These are phyloP conservation scores for Wakefieldia striispora DNA, from an alignment of 768 basidiomycete genomes.

Conservation along the genomic window DNA sequence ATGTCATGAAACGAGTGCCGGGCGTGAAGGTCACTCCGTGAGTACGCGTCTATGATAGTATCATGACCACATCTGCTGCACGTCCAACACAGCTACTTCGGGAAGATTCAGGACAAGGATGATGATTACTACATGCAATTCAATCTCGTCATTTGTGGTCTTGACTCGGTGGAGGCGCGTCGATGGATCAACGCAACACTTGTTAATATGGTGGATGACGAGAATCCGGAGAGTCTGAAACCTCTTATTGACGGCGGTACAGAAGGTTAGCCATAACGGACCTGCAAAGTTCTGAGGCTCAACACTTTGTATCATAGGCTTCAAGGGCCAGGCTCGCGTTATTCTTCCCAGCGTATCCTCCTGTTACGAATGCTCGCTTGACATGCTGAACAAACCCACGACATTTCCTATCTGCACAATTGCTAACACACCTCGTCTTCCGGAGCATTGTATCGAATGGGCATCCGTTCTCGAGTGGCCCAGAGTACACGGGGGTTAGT, in stretches of 20 bases:
- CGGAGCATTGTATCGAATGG: slow-evolving; percentile 99
- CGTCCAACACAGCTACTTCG: slow-evolving; percentile 67
- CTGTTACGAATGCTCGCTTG: slow-evolving; percentile 97
- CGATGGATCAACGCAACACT: slow-evolving; percentile 99
- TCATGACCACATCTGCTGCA: slow-evolving; percentile 4
- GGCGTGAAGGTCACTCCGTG: slow-evolving; percentile 97
- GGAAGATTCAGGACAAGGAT: slow-evolving; percentile 97
- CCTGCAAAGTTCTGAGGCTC: background rate
- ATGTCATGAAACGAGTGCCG: slow-evolving; percentile 94
- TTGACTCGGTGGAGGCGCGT: slow-evolving; percentile 95
- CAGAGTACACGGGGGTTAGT: slow-evolving; percentile 78
- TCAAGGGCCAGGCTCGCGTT: slow-evolving; percentile 97
- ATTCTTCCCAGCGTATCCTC: slow-evolving; percentile 94
- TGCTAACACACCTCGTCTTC: slow-evolving; percentile 95
- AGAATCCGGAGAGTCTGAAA: slow-evolving; percentile 89
- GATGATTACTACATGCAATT: slow-evolving; percentile 96
- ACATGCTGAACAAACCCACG: slow-evolving; percentile 97
- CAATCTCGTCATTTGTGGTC: slow-evolving; percentile 93
- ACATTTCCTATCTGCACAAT: slow-evolving; percentile 99
- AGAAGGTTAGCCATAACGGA: slow-evolving; percentile 60
- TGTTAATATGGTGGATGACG: slow-evolving; percentile 91
- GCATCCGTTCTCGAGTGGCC: slow-evolving; percentile 99
- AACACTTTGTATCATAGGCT: slow-evolving; percentile 55
- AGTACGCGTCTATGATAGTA: slow-evolving; percentile 36
- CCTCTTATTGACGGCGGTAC: slow-evolving; percentile 98